These are phyloP conservation scores for Cichorium intybus DNA, from an alignment of 140 eudicot species.

Conservation along the genomic window DNA sequence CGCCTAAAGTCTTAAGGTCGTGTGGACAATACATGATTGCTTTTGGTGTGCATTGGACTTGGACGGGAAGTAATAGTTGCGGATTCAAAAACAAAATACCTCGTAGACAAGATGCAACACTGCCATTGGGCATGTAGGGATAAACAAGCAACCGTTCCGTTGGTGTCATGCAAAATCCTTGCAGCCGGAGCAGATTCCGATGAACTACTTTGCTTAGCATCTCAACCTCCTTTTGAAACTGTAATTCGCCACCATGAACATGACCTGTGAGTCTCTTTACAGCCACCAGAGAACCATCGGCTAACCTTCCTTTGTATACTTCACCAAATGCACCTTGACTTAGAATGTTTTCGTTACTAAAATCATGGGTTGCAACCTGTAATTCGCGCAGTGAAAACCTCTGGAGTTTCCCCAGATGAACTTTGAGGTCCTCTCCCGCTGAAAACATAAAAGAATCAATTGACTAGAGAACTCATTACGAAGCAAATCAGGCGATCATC, in stretches of 20 bases:
- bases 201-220: constrained; percentile 86
- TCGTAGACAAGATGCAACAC: constrained; percentile 81
- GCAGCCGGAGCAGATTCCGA: constrained; percentile 63
- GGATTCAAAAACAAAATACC: no score
- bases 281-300: constrained; percentile 69
- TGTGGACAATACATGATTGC: no score
- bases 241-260: constrained; percentile 72
- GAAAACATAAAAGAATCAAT: constrained; percentile 9
- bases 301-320: constrained; percentile 59
- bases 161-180: constrained; percentile 88
- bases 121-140: constrained; percentile 78
- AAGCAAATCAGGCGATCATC: neutral
- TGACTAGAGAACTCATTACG: neutral
- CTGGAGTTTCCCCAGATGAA: constrained; percentile 72
- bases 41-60: no score
- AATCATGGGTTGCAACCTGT: constrained; percentile 65
- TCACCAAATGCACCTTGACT: constrained; percentile 77
- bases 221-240: constrained; percentile 81
- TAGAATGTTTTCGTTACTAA: constrained; percentile 55
- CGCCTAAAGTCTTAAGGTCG: no score
- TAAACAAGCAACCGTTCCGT: constrained; percentile 78
- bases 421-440: constrained; percentile 86
- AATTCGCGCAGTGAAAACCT: constrained; percentile 69
- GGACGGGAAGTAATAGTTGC: no score
- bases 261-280: constrained; percentile 65